phyloP scores from a whole-genome alignment of 352 stramenopile genomes.

The Pythium myriotylum region DNA sequence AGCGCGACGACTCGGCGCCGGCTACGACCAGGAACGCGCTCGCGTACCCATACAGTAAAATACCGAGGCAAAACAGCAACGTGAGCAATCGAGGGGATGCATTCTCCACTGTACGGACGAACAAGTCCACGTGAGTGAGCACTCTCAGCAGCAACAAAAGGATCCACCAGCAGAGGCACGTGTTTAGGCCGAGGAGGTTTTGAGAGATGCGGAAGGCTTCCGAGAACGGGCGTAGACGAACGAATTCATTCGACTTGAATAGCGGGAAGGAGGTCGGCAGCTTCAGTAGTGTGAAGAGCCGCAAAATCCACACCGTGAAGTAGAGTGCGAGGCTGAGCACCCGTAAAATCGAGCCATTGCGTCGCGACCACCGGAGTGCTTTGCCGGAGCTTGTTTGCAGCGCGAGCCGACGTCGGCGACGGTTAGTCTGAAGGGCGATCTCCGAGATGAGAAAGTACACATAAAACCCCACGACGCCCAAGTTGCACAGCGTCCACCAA shows the following conservation, averaged over 20 bases:
- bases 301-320: slow-evolving; percentile 45
- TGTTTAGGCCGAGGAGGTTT: slow-evolving; percentile 36
- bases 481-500: slow-evolving; percentile 32
- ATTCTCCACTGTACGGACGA: slow-evolving; percentile 39
- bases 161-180: slow-evolving; percentile 48
- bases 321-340: slow-evolving; percentile 42
- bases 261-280: slow-evolving; percentile 39
- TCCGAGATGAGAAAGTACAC: slow-evolving; percentile 50
- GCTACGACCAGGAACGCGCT: slow-evolving; percentile 46
- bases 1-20: slow-evolving; percentile 33
- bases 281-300: slow-evolving; percentile 39
- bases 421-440: slow-evolving; percentile 32
- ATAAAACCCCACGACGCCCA: slow-evolving; percentile 45
- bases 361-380: slow-evolving; percentile 31
- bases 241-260: slow-evolving; percentile 30
- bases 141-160: slow-evolving; percentile 47
- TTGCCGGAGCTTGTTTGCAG: slow-evolving; percentile 4
- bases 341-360: slow-evolving; percentile 33
- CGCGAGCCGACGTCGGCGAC: slow-evolving; percentile 23
- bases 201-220: slow-evolving; percentile 43
- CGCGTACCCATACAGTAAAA: slow-evolving; percentile 51
- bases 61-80: slow-evolving; percentile 34
- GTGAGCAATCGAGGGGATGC: slow-evolving; percentile 36
- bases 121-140: slow-evolving; percentile 40
- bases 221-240: slow-evolving; percentile 40